These are phyloP conservation scores for Pinus tabuliformis DNA, from an alignment of 75 land plant species.

Conservation along the genomic window DNA sequence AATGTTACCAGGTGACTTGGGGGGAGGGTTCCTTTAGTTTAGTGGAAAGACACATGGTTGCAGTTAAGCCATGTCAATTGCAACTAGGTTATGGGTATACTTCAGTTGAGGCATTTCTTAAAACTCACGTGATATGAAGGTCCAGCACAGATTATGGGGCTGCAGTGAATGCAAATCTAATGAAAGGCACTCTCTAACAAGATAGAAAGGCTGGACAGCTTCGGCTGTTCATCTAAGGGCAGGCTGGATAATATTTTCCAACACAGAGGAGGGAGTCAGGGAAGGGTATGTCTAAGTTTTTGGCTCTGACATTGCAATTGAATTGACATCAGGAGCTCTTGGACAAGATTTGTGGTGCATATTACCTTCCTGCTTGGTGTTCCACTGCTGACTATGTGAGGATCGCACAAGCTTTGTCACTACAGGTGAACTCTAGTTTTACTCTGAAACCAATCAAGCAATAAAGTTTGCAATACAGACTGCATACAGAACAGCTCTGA, in stretches of 20 bases:
- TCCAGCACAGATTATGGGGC: background rate
- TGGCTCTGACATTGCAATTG: background rate
- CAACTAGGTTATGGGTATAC: background rate
- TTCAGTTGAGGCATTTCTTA: background rate
- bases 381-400: constrained; percentile 83
- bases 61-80: too few relatives aligned
- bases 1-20: background rate
- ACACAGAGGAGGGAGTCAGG: too few relatives aligned
- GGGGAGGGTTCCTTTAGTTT: too few relatives aligned
- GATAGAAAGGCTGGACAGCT: background rate
- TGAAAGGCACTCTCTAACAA: too few relatives aligned
- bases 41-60: too few relatives aligned
- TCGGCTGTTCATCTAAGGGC: background rate
- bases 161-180: background rate
- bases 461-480: background rate
- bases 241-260: background rate
- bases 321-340: constrained; percentile 39
- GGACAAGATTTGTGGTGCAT: constrained; percentile 79
- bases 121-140: background rate
- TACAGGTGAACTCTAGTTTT: constrained; percentile 47
- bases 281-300: too few relatives aligned
- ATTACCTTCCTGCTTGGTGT: constrained; percentile 95
- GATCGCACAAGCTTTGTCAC: constrained; percentile 54
- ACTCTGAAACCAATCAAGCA: background rate
- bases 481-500: background rate